phyloP scores from a whole-genome alignment of 2,329 filamentous ascomycete species.

The Botryosphaeria dothidea region DNA sequence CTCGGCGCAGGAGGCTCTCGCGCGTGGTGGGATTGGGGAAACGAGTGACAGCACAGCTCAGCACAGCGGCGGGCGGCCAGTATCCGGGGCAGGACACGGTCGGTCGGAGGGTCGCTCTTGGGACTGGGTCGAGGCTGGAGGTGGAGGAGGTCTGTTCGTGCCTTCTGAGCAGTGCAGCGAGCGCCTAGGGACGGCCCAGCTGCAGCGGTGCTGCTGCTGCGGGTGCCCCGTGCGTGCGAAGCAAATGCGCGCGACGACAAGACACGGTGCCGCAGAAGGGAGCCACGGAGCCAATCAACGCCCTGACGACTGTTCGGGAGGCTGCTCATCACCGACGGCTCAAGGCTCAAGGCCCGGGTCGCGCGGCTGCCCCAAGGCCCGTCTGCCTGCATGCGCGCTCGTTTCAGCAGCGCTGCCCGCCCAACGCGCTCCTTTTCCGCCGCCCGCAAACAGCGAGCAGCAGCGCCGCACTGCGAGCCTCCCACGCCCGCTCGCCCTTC shows the following conservation, averaged over 20 bases:
- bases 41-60: conserved; percentile 10
- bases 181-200: conserved; percentile 13
- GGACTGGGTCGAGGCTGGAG: conserved; percentile 5
- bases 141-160: conserved; percentile 15
- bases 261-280: neutral
- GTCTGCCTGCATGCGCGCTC: neutral
- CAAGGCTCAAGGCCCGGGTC: neutral
- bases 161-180: conserved; percentile 11
- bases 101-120: conserved; percentile 11
- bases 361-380: neutral
- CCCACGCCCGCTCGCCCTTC: neutral
- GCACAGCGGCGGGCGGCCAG: neutral
- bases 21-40: neutral
- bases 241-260: conserved; percentile 7
- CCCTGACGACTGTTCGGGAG: neutral
- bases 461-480: neutral
- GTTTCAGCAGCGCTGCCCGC: conserved; percentile 9
- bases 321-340: neutral
- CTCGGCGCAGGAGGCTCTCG: neutral
- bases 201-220: conserved; percentile 1
- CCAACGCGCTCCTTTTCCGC: conserved; percentile 13
- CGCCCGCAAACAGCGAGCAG: conserved; percentile 8
- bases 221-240: conserved; percentile 14
- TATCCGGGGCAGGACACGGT: conserved; percentile 4
- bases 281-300: conserved; percentile 3